A percentile compares a stretch with the other conserved stretches of the same genome.
These are phyloP conservation scores for Phytophthora multivora DNA, from an alignment of 352 stramenopile genomes.

Conservation along the genomic window DNA sequence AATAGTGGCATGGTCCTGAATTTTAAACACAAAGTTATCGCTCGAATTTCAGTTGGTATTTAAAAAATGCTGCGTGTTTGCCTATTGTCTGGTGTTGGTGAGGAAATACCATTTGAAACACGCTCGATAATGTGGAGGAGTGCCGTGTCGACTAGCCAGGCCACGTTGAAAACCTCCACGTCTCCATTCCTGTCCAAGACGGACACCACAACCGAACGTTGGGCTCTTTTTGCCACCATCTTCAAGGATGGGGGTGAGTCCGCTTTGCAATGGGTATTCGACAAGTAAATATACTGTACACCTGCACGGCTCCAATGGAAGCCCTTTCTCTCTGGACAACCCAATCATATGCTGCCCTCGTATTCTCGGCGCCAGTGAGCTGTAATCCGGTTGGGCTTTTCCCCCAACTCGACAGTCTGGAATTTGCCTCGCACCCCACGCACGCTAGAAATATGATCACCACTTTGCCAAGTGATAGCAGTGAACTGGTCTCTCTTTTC, in stretches of 20 bases:
- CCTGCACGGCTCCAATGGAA: no score
- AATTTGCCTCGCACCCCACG: constrained; percentile 19
- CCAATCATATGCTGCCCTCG: constrained; percentile 15
- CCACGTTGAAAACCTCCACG: constrained; percentile 1
- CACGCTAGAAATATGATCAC: constrained; percentile 9
- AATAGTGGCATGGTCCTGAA: no score
- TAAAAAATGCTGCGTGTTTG: constrained; percentile 12
- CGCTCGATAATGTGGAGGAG: neutral
- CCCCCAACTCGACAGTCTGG: constrained; percentile 9
- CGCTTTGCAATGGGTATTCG: neutral
- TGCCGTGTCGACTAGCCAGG: constrained; percentile 16
- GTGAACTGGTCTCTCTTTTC: constrained; percentile 23
- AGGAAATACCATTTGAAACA: constrained; percentile 4
- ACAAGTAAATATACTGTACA: no score
- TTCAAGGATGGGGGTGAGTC: constrained; percentile 34
- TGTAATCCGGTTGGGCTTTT: constrained; percentile 19
- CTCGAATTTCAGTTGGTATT: no score
- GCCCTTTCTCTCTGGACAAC: constrained; percentile 14
- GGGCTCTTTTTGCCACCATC: constrained; percentile 30
- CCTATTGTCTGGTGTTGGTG: neutral
- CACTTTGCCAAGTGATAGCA: constrained; percentile 18
- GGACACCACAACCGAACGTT: constrained; percentile 18
- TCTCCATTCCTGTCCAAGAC: constrained; percentile 16
- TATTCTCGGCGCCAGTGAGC: constrained; percentile 20
- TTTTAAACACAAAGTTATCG: no score